phyloP scores from a whole-genome alignment of 2,329 filamentous ascomycete genomes.

The Talaromyces sp. region DNA sequence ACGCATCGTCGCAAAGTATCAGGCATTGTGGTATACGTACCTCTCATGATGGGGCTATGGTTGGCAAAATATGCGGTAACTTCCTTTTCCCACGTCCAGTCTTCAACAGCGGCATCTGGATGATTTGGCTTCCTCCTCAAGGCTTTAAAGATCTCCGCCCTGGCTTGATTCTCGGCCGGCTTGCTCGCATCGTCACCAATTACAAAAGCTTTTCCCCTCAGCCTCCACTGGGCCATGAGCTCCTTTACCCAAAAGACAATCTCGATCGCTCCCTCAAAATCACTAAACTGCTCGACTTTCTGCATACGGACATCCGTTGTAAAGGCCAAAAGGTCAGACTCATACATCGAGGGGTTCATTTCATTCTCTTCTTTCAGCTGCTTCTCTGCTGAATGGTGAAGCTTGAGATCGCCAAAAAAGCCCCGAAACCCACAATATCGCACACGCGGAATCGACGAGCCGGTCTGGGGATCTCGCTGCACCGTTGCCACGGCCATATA shows the following conservation, averaged over 20 bases:
- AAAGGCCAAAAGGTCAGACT: constrained; percentile 73
- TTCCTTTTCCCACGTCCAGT: constrained; percentile 76
- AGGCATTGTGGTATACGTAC: constrained; percentile 31
- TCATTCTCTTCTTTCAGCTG: constrained; percentile 47
- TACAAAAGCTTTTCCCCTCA: constrained; percentile 71
- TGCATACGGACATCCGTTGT: constrained; percentile 87
- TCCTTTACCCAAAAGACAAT: constrained; percentile 75
- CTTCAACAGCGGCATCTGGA: constrained; percentile 21
- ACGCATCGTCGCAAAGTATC: neutral
- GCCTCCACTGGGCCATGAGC: constrained; percentile 72
- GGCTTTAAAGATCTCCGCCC: constrained; percentile 57
- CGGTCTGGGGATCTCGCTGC: constrained; percentile 11
- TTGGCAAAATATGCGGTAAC: constrained; percentile 88
- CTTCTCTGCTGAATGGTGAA: constrained; percentile 70
- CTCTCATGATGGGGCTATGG: constrained; percentile 71
- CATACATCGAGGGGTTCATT: constrained; percentile 62
- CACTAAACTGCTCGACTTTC: constrained; percentile 71
- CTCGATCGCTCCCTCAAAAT: constrained; percentile 67
- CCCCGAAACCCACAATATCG: constrained; percentile 82
- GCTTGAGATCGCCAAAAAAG: constrained; percentile 61
- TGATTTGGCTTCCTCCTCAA: constrained; percentile 42
- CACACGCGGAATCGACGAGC: constrained; percentile 43
- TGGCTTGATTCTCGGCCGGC: constrained; percentile 38
- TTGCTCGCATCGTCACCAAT: constrained; percentile 62
- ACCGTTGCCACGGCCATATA: constrained; percentile 44